These are phyloP conservation scores for Fusarium pseudoanthophilum DNA, from an alignment of 2,329 filamentous ascomycete species.

Conservation along the genomic window DNA sequence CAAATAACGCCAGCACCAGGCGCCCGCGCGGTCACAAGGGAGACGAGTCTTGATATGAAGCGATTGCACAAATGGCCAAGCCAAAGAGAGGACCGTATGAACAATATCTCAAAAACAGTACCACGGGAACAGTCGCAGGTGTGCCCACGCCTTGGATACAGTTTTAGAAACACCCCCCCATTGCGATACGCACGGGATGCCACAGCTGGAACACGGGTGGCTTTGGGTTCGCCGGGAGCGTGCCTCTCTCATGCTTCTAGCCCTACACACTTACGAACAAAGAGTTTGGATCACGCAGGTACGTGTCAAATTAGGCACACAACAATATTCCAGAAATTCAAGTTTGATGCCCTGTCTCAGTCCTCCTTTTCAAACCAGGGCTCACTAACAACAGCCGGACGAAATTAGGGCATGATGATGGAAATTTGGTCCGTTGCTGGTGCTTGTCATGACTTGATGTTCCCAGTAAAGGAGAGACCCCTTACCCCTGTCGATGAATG, in stretches of 20 bases:
- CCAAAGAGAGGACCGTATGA: constrained; percentile 34
- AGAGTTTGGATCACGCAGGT: constrained; percentile 29
- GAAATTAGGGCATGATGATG: constrained; percentile 34
- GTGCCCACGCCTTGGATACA: constrained; percentile 19
- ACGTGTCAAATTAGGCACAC: constrained; percentile 35
- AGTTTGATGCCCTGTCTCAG: constrained; percentile 34
- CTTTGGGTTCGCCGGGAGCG: constrained; percentile 33
- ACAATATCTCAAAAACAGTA: constrained; percentile 32
- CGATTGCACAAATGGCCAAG: constrained; percentile 28
- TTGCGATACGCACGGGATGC: constrained; percentile 30
- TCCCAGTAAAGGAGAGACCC: constrained; percentile 24
- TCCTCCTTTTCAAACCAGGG: constrained; percentile 34
- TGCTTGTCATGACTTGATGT: constrained; percentile 29
- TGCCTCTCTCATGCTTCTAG: constrained; percentile 34
- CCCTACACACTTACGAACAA: constrained; percentile 29
- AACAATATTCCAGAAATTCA: constrained; percentile 30
- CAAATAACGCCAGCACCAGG: background rate
- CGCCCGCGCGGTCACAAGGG: constrained; percentile 20
- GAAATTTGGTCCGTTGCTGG: constrained; percentile 40
- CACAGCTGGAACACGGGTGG: constrained; percentile 33
- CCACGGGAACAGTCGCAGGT: constrained; percentile 35
- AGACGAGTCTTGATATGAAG: constrained; percentile 21
- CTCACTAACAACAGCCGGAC: constrained; percentile 21
- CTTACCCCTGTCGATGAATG: constrained; percentile 28
- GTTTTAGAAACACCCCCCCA: constrained; percentile 36